Evolutionary conservation across 2,329 filamentous ascomycete genomes (phyloP), one percentile per base, ranked within the genome.

Genomic region (Ciborinia camelliae): DNA sequence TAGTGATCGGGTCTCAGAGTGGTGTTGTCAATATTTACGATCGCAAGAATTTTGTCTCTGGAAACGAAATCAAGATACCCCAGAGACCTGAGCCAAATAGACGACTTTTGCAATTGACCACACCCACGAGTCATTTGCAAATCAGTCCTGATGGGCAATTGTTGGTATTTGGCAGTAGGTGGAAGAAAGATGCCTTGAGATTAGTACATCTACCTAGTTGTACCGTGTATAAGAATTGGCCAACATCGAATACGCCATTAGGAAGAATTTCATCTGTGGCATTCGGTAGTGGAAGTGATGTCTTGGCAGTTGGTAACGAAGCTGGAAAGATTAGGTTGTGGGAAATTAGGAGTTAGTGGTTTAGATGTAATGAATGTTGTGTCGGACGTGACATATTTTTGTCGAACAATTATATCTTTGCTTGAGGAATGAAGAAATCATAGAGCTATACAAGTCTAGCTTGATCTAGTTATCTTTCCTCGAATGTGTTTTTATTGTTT

Each of bases 171-270:
- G 90, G 87, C 48, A 96, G 91, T 77, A 85, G 85, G 68, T 90
- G 90, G 83, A 96, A 97, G 82, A 89, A 89, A 75, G 92, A 97
- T 78, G 91, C 93, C 0, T 79, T 99, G 76, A 84, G 90, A 73
- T 79, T 99, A 69, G 92, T 94, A 39, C 95, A 99, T 77, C 79
- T 99, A 70, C 93, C 94, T 0, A 93, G 86, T 71, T 97, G 92
- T 76, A 97, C 92, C 1, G 91, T 98, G 26, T 99, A 95, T 82
- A 87, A 89, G 73, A 99, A 99, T 78, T 99, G 95, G 95, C 95
- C 95, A 30, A 99, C 94, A 62, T 86, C 87, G 68, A 88, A 90
- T 75, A 99, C 95, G 64, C 92, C 93, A 0, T 78, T 99, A 67
- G 95, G 95, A 0, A 84, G 92, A 66, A 87, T 98, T 69, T 90